Conservation (phyloP, 2,329 filamentous ascomycete genomes). For the Didymella arachidicola region DNA sequence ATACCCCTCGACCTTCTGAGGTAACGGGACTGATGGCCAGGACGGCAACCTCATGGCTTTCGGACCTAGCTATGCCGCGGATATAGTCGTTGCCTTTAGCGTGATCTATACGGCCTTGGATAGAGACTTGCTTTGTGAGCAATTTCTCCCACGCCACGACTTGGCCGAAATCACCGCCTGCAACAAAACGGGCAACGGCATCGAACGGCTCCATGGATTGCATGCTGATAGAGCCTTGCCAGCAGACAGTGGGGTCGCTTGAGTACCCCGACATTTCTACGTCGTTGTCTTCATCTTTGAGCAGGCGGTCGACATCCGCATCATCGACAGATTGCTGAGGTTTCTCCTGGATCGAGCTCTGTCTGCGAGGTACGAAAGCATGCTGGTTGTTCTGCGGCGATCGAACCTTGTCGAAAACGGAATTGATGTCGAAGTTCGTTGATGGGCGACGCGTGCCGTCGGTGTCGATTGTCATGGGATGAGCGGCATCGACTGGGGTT, state of each 20-base stretch:
- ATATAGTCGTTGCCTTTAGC: constrained; percentile 89
- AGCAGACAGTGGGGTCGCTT: constrained; percentile 71
- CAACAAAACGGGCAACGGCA: constrained; percentile 81
- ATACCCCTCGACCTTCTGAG: constrained; percentile 65
- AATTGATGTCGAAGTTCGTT: constrained; percentile 80
- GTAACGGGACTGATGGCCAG: constrained; percentile 73
- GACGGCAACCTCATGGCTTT: constrained; percentile 83
- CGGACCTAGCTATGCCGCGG: constrained; percentile 82
- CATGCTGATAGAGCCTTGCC: constrained; percentile 64
- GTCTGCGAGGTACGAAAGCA: constrained; percentile 60
- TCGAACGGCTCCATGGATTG: constrained; percentile 76
- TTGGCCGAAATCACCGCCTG: constrained; percentile 77
- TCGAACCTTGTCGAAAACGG: constrained; percentile 82
- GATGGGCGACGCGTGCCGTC: constrained; percentile 61
- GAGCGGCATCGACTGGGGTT: constrained; percentile 27
- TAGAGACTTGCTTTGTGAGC: constrained; percentile 72
- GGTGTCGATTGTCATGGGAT: constrained; percentile 49
- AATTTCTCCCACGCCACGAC: constrained; percentile 77
- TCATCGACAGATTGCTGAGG: constrained; percentile 71
- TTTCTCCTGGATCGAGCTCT: constrained; percentile 56
- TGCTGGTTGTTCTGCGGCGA: constrained; percentile 68
- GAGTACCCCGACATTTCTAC: constrained; percentile 79
- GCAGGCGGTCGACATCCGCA: constrained; percentile 86
- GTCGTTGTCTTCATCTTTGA: constrained; percentile 81
- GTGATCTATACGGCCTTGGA: constrained; percentile 82